Conservation (phyloP, 2,329 filamentous ascomycete species). For the Nothopassalora personata region DNA sequence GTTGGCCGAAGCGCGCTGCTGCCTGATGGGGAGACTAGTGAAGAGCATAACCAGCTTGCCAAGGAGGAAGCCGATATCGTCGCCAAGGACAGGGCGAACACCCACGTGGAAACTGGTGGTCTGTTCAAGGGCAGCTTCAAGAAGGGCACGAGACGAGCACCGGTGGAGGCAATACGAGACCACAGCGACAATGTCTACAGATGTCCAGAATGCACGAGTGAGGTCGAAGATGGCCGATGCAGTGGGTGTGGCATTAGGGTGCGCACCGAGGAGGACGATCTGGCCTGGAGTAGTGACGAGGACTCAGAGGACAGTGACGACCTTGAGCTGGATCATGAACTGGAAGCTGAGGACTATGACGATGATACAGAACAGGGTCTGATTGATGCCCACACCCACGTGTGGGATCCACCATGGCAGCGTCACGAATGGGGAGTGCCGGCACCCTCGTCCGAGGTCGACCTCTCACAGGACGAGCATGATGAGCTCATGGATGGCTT, state of each 20-base stretch:
- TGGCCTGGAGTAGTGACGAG: slow-evolving; percentile 29
- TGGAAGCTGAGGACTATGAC: slow-evolving; percentile 38
- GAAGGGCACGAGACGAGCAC: slow-evolving; percentile 19
- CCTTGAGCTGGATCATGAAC: slow-evolving; percentile 36
- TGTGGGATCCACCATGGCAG: slow-evolving; percentile 3
- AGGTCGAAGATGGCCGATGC: slow-evolving; percentile 58
- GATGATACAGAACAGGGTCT: slow-evolving; percentile 19
- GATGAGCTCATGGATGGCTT: slow-evolving; percentile 19
- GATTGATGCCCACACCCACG: neutral
- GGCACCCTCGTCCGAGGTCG: neutral
- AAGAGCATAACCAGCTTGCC: slow-evolving; percentile 55
- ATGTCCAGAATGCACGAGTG: slow-evolving; percentile 59
- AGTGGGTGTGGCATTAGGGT: slow-evolving; percentile 49
- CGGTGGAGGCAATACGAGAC: slow-evolving; percentile 46
- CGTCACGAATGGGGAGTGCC: neutral
- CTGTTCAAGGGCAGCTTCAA: slow-evolving; percentile 60
- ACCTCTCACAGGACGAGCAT: slow-evolving; percentile 32
- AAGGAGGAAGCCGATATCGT: slow-evolving; percentile 56
- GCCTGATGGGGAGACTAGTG: slow-evolving; percentile 57
- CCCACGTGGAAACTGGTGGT: slow-evolving; percentile 47
- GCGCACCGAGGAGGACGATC: slow-evolving; percentile 43
- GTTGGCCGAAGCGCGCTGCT: slow-evolving; percentile 56
- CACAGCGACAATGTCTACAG: slow-evolving; percentile 56
- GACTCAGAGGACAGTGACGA: slow-evolving; percentile 25
- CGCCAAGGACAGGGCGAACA: slow-evolving; percentile 55